These are phyloP conservation scores for Lojkania enalia DNA, from an alignment of 2,329 filamentous ascomycete species.

Conservation along the genomic window DNA sequence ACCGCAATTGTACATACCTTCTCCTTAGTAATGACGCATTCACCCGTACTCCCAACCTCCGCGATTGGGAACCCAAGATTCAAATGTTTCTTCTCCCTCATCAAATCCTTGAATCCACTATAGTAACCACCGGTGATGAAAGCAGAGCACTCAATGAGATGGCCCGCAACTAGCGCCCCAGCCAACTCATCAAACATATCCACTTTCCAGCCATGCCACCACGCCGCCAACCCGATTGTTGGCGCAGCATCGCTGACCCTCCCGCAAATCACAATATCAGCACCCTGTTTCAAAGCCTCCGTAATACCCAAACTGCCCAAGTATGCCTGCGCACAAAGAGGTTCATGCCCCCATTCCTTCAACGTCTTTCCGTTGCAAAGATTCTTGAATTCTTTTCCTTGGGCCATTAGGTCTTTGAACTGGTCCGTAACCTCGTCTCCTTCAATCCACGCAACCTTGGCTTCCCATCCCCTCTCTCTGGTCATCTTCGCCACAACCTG, in stretches of 20 bases:
- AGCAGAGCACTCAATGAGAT: slow-evolving; percentile 59
- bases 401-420: slow-evolving; percentile 30
- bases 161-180: slow-evolving; percentile 55
- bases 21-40: slow-evolving; percentile 50
- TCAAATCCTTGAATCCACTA: slow-evolving; percentile 47
- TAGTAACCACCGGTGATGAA: slow-evolving; percentile 59
- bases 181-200: slow-evolving; percentile 53
- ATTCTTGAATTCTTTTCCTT: slow-evolving; percentile 24
- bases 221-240: slow-evolving; percentile 47
- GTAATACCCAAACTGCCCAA: slow-evolving; percentile 46
- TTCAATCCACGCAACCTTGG: slow-evolving; percentile 47
- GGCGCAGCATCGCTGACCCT: slow-evolving; percentile 23
- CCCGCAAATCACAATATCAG: slow-evolving; percentile 22
- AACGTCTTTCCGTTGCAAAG: slow-evolving; percentile 8
- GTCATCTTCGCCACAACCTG: slow-evolving; percentile 31
- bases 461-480: slow-evolving; percentile 28
- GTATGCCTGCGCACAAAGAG: slow-evolving; percentile 52
- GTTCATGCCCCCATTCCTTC: slow-evolving; percentile 20
- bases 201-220: slow-evolving; percentile 57
- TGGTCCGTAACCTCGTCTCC: slow-evolving; percentile 50
- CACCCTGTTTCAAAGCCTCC: slow-evolving; percentile 14
- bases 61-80: slow-evolving; percentile 52
- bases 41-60: slow-evolving; percentile 48
- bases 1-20: slow-evolving; percentile 12
- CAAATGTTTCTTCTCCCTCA: slow-evolving; percentile 34